Percentiles rank a stretch among this genome's conserved stretches.
Evolutionary conservation across 2,329 filamentous ascomycete genomes (phyloP).

Genomic region (Botrytis paeoniae): DNA sequence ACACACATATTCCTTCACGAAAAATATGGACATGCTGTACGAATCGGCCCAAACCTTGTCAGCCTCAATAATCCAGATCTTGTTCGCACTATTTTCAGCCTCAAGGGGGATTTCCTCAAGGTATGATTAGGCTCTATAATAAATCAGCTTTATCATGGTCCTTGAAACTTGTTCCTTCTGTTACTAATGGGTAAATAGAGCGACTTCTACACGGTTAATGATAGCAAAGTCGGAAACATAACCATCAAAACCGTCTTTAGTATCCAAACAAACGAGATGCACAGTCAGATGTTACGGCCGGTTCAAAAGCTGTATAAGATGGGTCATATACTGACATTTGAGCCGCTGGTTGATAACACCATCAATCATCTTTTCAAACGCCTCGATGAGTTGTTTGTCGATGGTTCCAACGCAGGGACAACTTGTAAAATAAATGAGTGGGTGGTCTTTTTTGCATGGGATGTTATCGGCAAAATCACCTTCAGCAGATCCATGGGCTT

Average conservation of each 20-base stretch:
- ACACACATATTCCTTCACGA: conserved; percentile 27
- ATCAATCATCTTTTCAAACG: conserved; percentile 37
- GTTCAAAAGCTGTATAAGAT: conserved; percentile 36
- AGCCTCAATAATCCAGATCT: conserved; percentile 32
- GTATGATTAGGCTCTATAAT: conserved; percentile 11
- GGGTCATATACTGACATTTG: conserved; percentile 24
- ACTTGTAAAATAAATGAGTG: conserved; percentile 43
- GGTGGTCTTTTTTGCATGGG: conserved; percentile 42
- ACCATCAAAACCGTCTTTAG: conserved; percentile 30
- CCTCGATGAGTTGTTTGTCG: conserved; percentile 39
- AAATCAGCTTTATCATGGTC: neutral
- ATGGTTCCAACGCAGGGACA: conserved; percentile 22
- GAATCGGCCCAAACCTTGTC: conserved; percentile 32
- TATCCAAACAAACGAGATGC: conserved; percentile 25
- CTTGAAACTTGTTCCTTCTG: too few species aligned
- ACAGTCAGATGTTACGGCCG: conserved; percentile 25
- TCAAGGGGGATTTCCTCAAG: conserved; percentile 27
- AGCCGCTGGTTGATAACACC: conserved; percentile 37
- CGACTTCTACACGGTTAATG: conserved; percentile 30
- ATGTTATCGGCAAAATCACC: conserved; percentile 43
- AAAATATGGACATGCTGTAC: conserved; percentile 28
- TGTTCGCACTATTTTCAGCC: conserved; percentile 25
- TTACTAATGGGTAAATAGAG: conserved; percentile 16
- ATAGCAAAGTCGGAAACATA: conserved; percentile 23
- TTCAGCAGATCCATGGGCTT: conserved; percentile 43